A percentile compares a stretch with the other conserved stretches of the same genome.
Conservation (phyloP, 495 filamentous ascomycete genomes). For the Trichoderma asperelloides region DNA sequence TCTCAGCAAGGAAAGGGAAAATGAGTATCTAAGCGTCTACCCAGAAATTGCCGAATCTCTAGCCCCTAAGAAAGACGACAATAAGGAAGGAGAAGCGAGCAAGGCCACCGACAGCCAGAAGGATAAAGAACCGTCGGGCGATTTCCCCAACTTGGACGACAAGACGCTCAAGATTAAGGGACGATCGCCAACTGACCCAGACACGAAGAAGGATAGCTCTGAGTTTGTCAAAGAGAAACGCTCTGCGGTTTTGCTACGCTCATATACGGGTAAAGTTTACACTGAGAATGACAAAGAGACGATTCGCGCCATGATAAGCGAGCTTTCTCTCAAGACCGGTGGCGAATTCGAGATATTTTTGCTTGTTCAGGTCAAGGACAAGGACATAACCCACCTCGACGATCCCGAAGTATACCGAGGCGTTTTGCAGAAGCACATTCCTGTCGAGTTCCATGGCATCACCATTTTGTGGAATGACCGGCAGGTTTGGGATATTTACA, state of each 20-base stretch:
- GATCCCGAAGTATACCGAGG: conserved; percentile 43
- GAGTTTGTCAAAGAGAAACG: conserved; percentile 30
- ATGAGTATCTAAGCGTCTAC: conserved; percentile 19
- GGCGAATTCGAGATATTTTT: conserved; percentile 72
- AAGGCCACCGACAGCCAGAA: background rate
- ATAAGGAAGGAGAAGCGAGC: background rate
- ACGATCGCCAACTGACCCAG: background rate
- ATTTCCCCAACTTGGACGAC: background rate
- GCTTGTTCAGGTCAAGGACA: conserved; percentile 63
- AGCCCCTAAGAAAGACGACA: background rate
- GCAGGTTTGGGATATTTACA: conserved; percentile 49
- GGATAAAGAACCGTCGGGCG: background rate
- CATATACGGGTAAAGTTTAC: conserved; percentile 58
- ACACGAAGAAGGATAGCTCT: background rate
- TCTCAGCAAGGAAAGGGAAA: conserved; percentile 19
- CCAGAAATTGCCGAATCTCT: background rate
- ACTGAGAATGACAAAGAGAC: conserved; percentile 61
- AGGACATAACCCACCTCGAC: conserved; percentile 44
- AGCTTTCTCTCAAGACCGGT: conserved; percentile 62
- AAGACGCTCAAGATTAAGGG: background rate
- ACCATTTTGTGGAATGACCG: conserved; percentile 59
- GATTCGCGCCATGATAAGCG: conserved; percentile 65
- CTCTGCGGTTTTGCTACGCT: conserved; percentile 62
- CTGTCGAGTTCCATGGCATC: conserved; percentile 56
- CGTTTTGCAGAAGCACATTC: conserved; percentile 45